A percentile compares a stretch with the other conserved stretches of the same genome.
These are phyloP conservation scores for Jacaranda mimosifolia DNA, from an alignment of 257 asterid genomes.

Conservation along the genomic window DNA sequence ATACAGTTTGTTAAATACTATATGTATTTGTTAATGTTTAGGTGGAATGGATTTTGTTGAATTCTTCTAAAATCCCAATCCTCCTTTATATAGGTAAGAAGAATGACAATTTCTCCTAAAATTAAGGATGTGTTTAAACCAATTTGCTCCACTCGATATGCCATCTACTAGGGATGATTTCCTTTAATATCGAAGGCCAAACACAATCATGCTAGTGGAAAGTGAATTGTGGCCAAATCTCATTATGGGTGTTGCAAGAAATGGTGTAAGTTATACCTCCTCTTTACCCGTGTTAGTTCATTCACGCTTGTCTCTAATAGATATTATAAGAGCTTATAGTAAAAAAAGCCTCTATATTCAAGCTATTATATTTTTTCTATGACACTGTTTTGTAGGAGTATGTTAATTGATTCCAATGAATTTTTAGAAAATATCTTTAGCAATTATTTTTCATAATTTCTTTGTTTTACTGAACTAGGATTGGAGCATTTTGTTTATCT, in stretches of 20 bases:
- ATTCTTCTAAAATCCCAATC: slow-evolving; percentile 4
- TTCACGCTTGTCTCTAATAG: slow-evolving; percentile 22
- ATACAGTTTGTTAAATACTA: background rate
- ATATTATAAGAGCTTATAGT: background rate
- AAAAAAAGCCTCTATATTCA: slow-evolving; percentile 3
- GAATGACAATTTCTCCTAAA: background rate
- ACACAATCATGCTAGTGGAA: slow-evolving; percentile 78
- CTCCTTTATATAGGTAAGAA: slow-evolving; percentile 9
- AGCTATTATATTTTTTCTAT: background rate
- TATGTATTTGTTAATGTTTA: background rate
- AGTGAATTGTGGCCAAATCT: slow-evolving; percentile 97
- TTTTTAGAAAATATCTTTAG: background rate
- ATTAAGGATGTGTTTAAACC: slow-evolving; percentile 35
- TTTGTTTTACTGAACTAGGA: background rate
- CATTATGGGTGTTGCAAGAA: slow-evolving; percentile 76
- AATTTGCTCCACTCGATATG: slow-evolving; percentile 94
- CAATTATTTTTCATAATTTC: slow-evolving; percentile 11
- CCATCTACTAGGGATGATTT: slow-evolving; percentile 78
- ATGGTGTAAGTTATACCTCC: slow-evolving; percentile 60
- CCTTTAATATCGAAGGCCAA: slow-evolving; percentile 86
- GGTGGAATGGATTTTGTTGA: slow-evolving; percentile 15
- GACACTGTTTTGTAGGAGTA: slow-evolving; percentile 13
- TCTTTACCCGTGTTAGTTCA: background rate
- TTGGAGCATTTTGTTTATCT: slow-evolving; percentile 4
- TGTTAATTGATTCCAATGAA: slow-evolving; percentile 22